Conservation (phyloP, 441 rosid species). For the Geranium incanum region DNA sequence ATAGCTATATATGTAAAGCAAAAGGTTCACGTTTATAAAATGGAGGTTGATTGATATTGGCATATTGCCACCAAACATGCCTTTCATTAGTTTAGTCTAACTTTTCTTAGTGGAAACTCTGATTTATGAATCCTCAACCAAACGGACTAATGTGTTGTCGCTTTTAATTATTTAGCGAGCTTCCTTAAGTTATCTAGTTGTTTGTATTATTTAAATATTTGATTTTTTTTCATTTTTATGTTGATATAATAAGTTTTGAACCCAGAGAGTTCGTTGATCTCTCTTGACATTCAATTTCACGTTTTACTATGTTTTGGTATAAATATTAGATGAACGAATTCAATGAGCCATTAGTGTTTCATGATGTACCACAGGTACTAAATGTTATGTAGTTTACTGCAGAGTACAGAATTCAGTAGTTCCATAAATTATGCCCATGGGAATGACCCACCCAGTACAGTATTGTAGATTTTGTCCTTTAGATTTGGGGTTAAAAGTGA, state of each 20-base stretch:
- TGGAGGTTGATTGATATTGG: not conserved
- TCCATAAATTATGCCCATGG: not conserved
- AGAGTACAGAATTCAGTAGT: not conserved
- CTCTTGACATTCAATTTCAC: not conserved
- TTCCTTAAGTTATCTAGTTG: too few relatives aligned
- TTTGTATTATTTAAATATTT: not conserved
- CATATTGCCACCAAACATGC: not conserved
- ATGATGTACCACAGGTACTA: slow-evolving; percentile 18
- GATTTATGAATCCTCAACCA: not conserved
- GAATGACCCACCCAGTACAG: not conserved
- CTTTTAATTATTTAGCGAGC: too few relatives aligned
- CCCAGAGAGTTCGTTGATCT: not conserved
- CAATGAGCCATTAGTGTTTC: slow-evolving; percentile 15
- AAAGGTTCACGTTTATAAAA: not conserved
- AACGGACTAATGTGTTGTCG: too few relatives aligned
- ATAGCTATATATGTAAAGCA: not conserved
- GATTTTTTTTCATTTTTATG: not conserved
- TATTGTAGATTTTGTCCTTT: not conserved
- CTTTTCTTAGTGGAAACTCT: not conserved
- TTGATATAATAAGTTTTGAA: not conserved
- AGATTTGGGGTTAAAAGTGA: not conserved
- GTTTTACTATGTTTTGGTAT: not conserved
- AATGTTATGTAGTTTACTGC: slow-evolving; percentile 12
- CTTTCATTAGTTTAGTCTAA: not conserved
- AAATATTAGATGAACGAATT: slow-evolving; percentile 19